Evolutionary conservation across 2,329 filamentous ascomycete species (phyloP).

Genomic region (Ophiostoma fasciatum): DNA sequence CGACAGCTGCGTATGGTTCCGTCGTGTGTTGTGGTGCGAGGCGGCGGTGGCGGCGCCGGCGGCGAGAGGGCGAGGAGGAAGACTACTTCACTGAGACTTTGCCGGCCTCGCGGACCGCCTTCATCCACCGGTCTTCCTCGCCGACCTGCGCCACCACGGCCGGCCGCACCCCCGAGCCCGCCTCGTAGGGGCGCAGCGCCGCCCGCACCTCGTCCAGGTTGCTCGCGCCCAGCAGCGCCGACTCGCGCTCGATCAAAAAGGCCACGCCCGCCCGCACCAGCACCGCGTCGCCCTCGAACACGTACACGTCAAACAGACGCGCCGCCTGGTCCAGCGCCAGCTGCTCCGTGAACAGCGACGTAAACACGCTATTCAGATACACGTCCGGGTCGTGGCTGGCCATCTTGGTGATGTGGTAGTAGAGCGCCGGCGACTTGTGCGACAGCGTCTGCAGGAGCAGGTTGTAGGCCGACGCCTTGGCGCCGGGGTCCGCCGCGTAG

Average conservation of each 20-base stretch:
- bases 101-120: constrained; percentile 24
- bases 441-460: constrained; percentile 52
- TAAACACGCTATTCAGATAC: constrained; percentile 48
- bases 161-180: constrained; percentile 13
- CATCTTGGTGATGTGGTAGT: constrained; percentile 45
- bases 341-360: constrained; percentile 46
- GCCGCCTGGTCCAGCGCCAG: constrained; percentile 55
- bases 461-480: constrained; percentile 53
- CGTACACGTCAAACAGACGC: constrained; percentile 67
- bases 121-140: constrained; percentile 34
- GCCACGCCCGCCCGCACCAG: constrained; percentile 59
- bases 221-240: constrained; percentile 32
- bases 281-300: constrained; percentile 65
- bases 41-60: neutral
- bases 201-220: constrained; percentile 28
- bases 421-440: constrained; percentile 48
- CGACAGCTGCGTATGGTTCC: neutral
- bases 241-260: constrained; percentile 40
- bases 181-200: constrained; percentile 18
- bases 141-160: constrained; percentile 26
- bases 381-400: constrained; percentile 30
- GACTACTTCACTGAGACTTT: constrained; percentile 14
- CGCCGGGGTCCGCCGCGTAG: constrained; percentile 53
- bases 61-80: too few species aligned
- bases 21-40: neutral